A percentile compares a stretch with the other conserved stretches of the same genome.
phyloP scores from a whole-genome alignment of 2,329 filamentous ascomycete genomes.

The Fusarium agapanthi region DNA sequence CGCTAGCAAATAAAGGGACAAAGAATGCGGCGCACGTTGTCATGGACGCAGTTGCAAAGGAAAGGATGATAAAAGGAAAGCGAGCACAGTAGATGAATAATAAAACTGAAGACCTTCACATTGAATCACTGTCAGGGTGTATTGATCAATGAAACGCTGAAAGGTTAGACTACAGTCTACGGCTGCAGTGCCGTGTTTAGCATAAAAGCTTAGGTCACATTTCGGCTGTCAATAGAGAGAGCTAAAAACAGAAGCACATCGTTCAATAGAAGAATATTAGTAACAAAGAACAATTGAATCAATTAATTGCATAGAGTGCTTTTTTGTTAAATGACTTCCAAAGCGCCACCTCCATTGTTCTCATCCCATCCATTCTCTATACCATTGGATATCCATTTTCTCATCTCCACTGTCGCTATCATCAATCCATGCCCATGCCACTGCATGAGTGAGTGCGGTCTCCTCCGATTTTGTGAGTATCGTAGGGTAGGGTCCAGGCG shows the following conservation, averaged over 20 bases:
- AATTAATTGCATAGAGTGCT: neutral
- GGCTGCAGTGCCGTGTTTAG: neutral
- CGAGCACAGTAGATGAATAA: neutral
- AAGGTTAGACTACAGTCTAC: neutral
- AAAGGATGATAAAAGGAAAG: conserved; percentile 1
- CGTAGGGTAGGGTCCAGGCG: conserved; percentile 19
- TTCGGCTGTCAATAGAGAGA: neutral
- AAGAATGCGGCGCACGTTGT: conserved; percentile 17
- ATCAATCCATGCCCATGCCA: conserved; percentile 10
- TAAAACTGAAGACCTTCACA: neutral
- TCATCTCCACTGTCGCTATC: conserved; percentile 7
- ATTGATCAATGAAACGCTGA: neutral
- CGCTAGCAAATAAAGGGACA: neutral
- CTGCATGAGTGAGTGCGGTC: conserved; percentile 15
- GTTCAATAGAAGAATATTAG: neutral
- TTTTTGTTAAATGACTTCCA: neutral
- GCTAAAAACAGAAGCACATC: conserved; percentile 13
- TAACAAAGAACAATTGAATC: neutral
- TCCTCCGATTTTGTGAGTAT: conserved; percentile 22
- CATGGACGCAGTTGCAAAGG: neutral
- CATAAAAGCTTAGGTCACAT: conserved; percentile 12
- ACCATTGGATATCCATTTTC: neutral
- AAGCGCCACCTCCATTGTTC: neutral
- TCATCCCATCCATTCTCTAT: neutral
- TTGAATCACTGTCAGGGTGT: conserved; percentile 7